Evolutionary conservation across 2,329 filamentous ascomycete genomes (phyloP), one percentile per base, ranked within the genome.

Genomic region (Ophiostoma perfectum): DNA sequence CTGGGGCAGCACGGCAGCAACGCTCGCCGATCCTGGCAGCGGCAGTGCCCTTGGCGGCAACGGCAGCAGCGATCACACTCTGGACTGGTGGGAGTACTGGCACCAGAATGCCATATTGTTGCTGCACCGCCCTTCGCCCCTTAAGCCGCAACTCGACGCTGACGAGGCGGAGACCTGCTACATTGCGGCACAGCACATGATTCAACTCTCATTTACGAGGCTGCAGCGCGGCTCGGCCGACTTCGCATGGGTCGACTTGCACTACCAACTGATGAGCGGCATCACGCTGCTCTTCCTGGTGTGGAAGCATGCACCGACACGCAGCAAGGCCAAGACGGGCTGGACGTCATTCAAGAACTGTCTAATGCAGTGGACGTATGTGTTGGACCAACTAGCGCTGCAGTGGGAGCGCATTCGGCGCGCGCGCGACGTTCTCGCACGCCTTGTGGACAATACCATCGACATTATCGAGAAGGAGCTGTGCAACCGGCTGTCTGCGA

Each of bases 311-410:
- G 41, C 47, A 9, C 66, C 67, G 2, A 66, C 65, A 27, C 66
- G 68, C 7, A 41, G 58, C 36, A 58, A 63, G 8, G 70, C 66
- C n/a, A 66, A 68, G 38, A 16, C 60, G 5, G 70, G 71, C 3
- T 74, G 73, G 73, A 71, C 72, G 1, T 66, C 69, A 1, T 74
- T 74, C 66, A 74, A 73, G 47, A 73, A 73, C 60, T 73, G 73
- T 18, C 58, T 73, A 2, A 64, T 71, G 27, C 72, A 74, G 65
- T 74, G 73, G 73, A 69, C 69, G 6, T 70, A 70, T 9, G 70
- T 74, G 1, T 62, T 73, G 7, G 68, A 69, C 9, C 68, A 70
- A 16, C 66, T 74, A 8, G 70, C 69, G 1, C 68, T 66, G 8
- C 72, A 70, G 16, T 74, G 73, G 72, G 66, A 70, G 5, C 68